Evolutionary conservation across 2,329 filamentous ascomycete species (phyloP).

Genomic region (Septoria petroselini): DNA sequence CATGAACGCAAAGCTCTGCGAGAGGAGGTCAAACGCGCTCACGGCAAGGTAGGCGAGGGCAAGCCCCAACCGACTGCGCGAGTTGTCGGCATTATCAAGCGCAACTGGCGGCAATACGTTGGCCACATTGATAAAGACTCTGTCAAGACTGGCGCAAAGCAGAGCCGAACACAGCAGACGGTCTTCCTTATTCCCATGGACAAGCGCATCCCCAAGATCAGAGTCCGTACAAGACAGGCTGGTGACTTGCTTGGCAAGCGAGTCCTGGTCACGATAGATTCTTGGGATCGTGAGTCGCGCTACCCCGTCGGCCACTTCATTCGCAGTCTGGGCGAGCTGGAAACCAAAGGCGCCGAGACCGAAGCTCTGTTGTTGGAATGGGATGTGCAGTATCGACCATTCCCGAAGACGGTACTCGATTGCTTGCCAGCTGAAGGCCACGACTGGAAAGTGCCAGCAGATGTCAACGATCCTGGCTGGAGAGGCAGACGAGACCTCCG

Average conservation of each 20-base stretch:
- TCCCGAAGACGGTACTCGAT: slow-evolving; percentile 91
- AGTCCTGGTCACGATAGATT: slow-evolving; percentile 87
- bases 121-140: slow-evolving; percentile 90
- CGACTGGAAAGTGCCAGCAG: slow-evolving; percentile 86
- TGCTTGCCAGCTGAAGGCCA: slow-evolving; percentile 89
- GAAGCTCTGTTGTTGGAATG: slow-evolving; percentile 91
- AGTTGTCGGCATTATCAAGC: slow-evolving; percentile 87
- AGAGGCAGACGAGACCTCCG: slow-evolving; percentile 78
- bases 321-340: slow-evolving; percentile 84
- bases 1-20: slow-evolving; percentile 82
- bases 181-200: slow-evolving; percentile 98
- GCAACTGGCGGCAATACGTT: slow-evolving; percentile 97
- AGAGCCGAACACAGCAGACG: slow-evolving; percentile 81
- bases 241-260: slow-evolving; percentile 86
- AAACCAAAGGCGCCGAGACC: slow-evolving; percentile 96
- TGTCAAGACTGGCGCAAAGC: slow-evolving; percentile 67
- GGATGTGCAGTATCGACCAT: slow-evolving; percentile 96
- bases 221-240: slow-evolving; percentile 85
- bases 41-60: slow-evolving; percentile 71
- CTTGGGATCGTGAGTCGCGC: slow-evolving; percentile 89
- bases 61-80: slow-evolving; percentile 84
- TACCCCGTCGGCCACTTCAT: slow-evolving; percentile 94
- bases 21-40: slow-evolving; percentile 83
- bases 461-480: slow-evolving; percentile 80
- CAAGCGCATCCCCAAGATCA: slow-evolving; percentile 94